A percentile compares a stretch with the other conserved stretches of the same genome.
phyloP scores from a whole-genome alignment of 1,139 yeast species.

The Geotrichum aggregatum region DNA sequence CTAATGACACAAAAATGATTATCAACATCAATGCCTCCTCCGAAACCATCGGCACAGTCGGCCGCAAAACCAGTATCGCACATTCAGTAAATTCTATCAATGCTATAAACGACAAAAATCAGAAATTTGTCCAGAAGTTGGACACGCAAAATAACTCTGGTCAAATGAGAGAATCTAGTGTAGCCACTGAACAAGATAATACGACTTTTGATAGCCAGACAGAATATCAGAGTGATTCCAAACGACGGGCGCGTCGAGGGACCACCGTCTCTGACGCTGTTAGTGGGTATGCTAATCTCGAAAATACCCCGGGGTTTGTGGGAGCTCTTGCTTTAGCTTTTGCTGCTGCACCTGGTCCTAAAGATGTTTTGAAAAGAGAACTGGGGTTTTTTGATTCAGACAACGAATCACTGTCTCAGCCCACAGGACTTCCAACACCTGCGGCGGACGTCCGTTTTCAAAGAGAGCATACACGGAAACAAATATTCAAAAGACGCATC shows the following conservation, averaged over 20 bases:
- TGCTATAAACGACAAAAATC: slow-evolving; percentile 6
- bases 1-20: slow-evolving; percentile 9
- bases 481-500: slow-evolving; percentile 15
- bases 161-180: too few species aligned
- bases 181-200: too few species aligned
- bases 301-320: slow-evolving; percentile 21
- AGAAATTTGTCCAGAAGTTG: background rate
- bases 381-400: slow-evolving; percentile 1
- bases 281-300: slow-evolving; percentile 15
- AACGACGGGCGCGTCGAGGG: background rate
- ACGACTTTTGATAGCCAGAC: background rate
- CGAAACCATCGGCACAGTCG: background rate
- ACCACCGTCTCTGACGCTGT: slow-evolving; percentile 10
- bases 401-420: background rate
- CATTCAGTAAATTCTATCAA: slow-evolving; percentile 1
- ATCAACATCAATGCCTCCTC: slow-evolving; percentile 9
- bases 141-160: background rate
- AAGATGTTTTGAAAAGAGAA: slow-evolving; percentile 4
- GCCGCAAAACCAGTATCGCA: slow-evolving; percentile 2
- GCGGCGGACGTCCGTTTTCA: slow-evolving; percentile 21
- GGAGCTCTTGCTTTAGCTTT: slow-evolving; percentile 20
- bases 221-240: background rate
- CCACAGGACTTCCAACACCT: slow-evolving; percentile 14
- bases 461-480: slow-evolving; percentile 19
- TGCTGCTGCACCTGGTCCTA: slow-evolving; percentile 21